Conservation (phyloP, 306 rosid species). For the Glycine latifolia region DNA sequence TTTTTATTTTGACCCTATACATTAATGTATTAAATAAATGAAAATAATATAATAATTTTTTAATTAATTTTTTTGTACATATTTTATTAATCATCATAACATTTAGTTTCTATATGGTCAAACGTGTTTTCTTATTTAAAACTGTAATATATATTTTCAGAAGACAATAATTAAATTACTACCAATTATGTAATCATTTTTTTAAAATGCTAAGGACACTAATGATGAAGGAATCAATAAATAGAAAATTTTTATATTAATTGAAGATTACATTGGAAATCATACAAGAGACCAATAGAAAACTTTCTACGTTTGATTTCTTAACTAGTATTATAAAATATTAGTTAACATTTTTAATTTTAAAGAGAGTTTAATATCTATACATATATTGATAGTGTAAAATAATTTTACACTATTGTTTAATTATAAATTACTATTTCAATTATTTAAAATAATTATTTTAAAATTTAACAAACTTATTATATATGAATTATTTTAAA, state of each 20-base stretch:
- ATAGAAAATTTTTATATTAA: neutral
- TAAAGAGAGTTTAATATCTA: no score
- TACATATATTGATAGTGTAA: no score
- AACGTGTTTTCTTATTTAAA: neutral
- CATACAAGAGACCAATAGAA: neutral
- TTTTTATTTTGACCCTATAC: neutral
- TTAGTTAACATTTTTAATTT: neutral
- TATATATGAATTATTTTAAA: no score
- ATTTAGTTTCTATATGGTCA: neutral
- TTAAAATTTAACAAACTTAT: no score
- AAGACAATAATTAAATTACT: neutral
- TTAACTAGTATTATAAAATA: neutral
- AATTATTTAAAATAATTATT: no score
- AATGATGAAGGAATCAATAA: neutral
- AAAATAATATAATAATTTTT: neutral
- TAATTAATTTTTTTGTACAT: neutral
- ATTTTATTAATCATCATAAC: neutral
- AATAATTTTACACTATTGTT: no score
- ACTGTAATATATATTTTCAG: neutral
- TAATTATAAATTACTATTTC: no score
- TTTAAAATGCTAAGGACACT: neutral
- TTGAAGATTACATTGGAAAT: neutral
- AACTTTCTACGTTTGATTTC: neutral
- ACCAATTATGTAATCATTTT: neutral
- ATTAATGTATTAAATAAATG: neutral